Conservation (phyloP, 2,329 filamentous ascomycete genomes). For the Alternaria triticina region DNA sequence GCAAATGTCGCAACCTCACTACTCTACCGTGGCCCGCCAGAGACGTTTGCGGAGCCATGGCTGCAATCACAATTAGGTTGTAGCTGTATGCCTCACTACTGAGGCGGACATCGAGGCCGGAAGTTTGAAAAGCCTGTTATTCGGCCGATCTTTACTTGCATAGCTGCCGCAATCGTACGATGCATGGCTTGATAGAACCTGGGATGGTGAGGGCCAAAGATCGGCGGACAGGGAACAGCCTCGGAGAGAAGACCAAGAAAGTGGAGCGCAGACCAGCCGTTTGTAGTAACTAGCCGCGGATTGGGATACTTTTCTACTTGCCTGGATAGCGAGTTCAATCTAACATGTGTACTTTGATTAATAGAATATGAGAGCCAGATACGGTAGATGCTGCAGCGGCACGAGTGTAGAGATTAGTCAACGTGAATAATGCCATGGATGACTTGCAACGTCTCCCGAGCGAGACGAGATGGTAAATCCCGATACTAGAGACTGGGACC, state of each 20-base stretch:
- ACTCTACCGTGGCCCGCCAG: background rate
- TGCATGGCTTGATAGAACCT: constrained; percentile 15
- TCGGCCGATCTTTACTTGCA: constrained; percentile 8
- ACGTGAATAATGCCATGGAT: constrained; percentile 3
- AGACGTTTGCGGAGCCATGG: background rate
- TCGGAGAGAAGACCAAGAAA: constrained; percentile 3
- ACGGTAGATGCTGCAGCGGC: background rate
- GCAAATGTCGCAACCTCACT: constrained; percentile 1
- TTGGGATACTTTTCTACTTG: constrained; percentile 1
- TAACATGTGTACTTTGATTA: background rate
- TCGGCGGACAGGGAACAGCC: constrained; percentile 11
- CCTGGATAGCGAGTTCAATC: background rate
- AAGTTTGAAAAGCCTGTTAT: constrained; percentile 1
- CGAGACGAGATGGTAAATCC: constrained; percentile 8
- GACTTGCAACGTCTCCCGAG: constrained; percentile 5
- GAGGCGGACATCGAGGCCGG: background rate
- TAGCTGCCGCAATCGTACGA: constrained; percentile 11
- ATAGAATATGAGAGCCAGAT: background rate
- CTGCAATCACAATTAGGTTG: constrained; percentile 8
- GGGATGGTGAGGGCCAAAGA: constrained; percentile 13
- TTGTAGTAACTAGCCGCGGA: constrained; percentile 1
- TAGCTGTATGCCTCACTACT: background rate
- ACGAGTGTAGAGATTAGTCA: background rate
- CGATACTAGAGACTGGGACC: constrained; percentile 16
- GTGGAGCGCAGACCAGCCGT: constrained; percentile 2